phyloP scores from a whole-genome alignment of 768 basidiomycete genomes.

The Termitomyces sp. region DNA sequence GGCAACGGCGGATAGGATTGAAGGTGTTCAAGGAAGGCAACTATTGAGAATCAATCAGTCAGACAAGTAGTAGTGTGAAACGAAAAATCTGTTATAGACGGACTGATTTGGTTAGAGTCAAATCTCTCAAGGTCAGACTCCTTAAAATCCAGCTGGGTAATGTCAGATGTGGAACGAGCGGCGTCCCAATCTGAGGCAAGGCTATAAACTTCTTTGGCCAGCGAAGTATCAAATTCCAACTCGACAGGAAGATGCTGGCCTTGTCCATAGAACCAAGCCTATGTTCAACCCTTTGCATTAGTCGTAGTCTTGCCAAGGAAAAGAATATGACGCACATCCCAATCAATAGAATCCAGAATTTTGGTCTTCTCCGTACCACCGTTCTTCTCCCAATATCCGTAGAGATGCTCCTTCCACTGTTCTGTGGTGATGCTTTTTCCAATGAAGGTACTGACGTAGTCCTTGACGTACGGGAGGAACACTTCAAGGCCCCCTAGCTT shows the following conservation, averaged over 20 bases:
- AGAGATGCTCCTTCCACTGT: slow-evolving; percentile 81
- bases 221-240: slow-evolving; percentile 69
- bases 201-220: slow-evolving; percentile 65
- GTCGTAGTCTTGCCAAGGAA: neutral
- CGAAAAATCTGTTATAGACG: slow-evolving; percentile 12
- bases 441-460: slow-evolving; percentile 80
- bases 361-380: slow-evolving; percentile 59
- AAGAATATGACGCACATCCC: slow-evolving; percentile 52
- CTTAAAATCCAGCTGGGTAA: slow-evolving; percentile 50
- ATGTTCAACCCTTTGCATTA: neutral
- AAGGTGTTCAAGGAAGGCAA: slow-evolving; percentile 82
- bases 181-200: slow-evolving; percentile 75
- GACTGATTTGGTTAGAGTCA: slow-evolving; percentile 75
- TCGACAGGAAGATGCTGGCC: slow-evolving; percentile 69
- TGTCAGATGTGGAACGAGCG: slow-evolving; percentile 44
- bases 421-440: slow-evolving; percentile 81
- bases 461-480: slow-evolving; percentile 79
- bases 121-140: slow-evolving; percentile 58
- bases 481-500: slow-evolving; percentile 78
- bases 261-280: slow-evolving; percentile 85
- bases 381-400: slow-evolving; percentile 58
- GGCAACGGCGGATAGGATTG: slow-evolving; percentile 63
- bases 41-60: slow-evolving; percentile 28
- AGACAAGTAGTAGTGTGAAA: neutral
- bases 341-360: slow-evolving; percentile 66